phyloP scores from a whole-genome alignment of 1,284 basidiomycete genomes.

The Ustilago sp. region DNA sequence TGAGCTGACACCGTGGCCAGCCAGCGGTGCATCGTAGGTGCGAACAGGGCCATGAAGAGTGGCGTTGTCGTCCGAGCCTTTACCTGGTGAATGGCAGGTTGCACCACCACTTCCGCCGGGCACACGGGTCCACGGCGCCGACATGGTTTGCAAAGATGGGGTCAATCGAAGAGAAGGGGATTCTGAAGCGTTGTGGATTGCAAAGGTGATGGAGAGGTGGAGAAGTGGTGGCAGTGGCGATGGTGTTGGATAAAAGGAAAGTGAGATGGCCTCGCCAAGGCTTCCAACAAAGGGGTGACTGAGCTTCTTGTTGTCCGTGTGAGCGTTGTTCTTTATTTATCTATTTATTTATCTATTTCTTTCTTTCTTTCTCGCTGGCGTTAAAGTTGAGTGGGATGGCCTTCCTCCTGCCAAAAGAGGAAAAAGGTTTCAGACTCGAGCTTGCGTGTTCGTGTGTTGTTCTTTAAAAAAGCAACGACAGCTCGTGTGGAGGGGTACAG shows the following conservation, averaged over 20 bases:
- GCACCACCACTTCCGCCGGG: slow-evolving; percentile 24
- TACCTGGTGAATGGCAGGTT: not conserved
- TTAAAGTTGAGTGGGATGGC: not conserved
- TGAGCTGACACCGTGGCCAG: slow-evolving; percentile 28
- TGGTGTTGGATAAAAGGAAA: not conserved
- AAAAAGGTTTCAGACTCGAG: slow-evolving; percentile 1
- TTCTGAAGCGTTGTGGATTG: not conserved
- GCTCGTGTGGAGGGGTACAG: not conserved
- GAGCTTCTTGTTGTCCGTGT: not conserved
- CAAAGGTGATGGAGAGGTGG: not conserved
- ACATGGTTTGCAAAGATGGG: slow-evolving; percentile 22
- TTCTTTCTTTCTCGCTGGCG: not conserved
- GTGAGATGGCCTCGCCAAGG: not conserved
- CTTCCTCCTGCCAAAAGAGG: not conserved
- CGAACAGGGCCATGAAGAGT: slow-evolving; percentile 23
- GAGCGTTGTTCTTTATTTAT: not conserved
- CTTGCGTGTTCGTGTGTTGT: slow-evolving; percentile 1
- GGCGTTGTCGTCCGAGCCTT: slow-evolving; percentile 33
- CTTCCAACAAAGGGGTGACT: slow-evolving; percentile 9
- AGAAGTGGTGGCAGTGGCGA: not conserved
- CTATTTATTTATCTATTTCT: not conserved
- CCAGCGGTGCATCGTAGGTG: slow-evolving; percentile 41
- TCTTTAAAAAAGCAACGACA: slow-evolving; percentile 13
- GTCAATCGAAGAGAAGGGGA: not conserved
- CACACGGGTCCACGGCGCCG: slow-evolving; percentile 45